These are phyloP conservation scores for Paramecium biaurelia DNA, from an alignment of 73 alveolate genomes.

Conservation along the genomic window DNA sequence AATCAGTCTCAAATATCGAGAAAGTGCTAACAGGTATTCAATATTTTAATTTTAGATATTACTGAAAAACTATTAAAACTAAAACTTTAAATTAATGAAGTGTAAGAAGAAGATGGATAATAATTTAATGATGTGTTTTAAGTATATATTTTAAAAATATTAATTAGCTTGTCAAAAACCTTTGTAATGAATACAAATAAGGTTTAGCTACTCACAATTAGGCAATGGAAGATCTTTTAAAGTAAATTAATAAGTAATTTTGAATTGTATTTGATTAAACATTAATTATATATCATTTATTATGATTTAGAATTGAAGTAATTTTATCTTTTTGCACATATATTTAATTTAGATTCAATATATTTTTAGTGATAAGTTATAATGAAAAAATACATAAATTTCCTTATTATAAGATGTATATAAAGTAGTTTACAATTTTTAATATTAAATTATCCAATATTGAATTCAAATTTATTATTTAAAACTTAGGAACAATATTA, in stretches of 20 bases:
- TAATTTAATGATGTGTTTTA: not conserved
- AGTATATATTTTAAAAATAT: not conserved
- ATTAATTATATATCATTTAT: not conserved
- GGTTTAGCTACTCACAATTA: conserved; percentile 1
- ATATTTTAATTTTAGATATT: not conserved
- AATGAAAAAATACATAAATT: no score
- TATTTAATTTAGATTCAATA: no score
- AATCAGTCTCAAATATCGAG: not conserved
- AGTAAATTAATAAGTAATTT: not conserved
- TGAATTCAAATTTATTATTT: no score
- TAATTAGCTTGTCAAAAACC: conserved; percentile 7
- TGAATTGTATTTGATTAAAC: not conserved
- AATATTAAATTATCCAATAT: no score
- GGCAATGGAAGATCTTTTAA: conserved; percentile 32
- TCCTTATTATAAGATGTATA: no score
- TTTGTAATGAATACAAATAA: not conserved
- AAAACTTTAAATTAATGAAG: not conserved
- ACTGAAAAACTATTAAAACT: conserved; percentile 23
- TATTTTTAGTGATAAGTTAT: no score
- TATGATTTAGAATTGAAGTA: not conserved
- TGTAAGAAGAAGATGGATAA: not conserved
- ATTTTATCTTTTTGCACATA: not conserved
- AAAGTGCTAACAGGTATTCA: not conserved
- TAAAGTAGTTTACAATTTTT: no score
- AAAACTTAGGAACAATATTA: no score